Evolutionary conservation across 2,329 filamentous ascomycete species (phyloP).

Genomic region (Colletotrichum brevisporum): DNA sequence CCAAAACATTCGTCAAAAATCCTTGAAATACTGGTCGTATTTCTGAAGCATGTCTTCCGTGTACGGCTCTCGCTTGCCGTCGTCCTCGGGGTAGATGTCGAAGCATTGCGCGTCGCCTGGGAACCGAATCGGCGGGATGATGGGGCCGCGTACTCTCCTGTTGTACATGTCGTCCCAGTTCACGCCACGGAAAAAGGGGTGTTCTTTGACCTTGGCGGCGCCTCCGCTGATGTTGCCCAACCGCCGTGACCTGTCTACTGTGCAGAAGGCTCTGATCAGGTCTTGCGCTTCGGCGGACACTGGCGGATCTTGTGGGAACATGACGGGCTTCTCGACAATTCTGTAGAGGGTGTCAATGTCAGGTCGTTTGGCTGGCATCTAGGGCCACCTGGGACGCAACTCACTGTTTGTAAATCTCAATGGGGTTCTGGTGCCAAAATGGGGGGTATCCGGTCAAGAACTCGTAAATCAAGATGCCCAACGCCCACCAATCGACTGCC

Average conservation of each 20-base stretch:
- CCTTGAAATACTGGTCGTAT: constrained; percentile 80
- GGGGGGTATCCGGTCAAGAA: constrained; percentile 88
- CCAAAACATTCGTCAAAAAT: constrained; percentile 67
- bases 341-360: constrained; percentile 55
- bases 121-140: constrained; percentile 80
- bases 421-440: constrained; percentile 89
- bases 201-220: constrained; percentile 78
- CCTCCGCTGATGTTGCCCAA: constrained; percentile 85
- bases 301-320: constrained; percentile 77
- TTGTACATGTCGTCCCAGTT: constrained; percentile 82
- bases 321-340: constrained; percentile 83
- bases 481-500: constrained; percentile 90
- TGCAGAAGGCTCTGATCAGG: constrained; percentile 83
- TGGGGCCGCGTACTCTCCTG: constrained; percentile 76
- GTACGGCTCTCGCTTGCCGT: constrained; percentile 75
- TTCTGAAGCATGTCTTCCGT: constrained; percentile 76
- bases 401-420: constrained; percentile 87
- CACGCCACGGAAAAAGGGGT: constrained; percentile 81
- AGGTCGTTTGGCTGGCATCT: background rate
- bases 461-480: constrained; percentile 87
- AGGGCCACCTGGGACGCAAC: constrained; percentile 44
- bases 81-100: constrained; percentile 85
- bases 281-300: constrained; percentile 80
- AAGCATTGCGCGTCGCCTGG: constrained; percentile 85
- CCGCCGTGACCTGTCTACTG: constrained; percentile 82